Percentiles rank a stretch among this genome's conserved stretches.
phyloP scores from a whole-genome alignment of 1,284 basidiomycete genomes.

The Ganoderma sinense region DNA sequence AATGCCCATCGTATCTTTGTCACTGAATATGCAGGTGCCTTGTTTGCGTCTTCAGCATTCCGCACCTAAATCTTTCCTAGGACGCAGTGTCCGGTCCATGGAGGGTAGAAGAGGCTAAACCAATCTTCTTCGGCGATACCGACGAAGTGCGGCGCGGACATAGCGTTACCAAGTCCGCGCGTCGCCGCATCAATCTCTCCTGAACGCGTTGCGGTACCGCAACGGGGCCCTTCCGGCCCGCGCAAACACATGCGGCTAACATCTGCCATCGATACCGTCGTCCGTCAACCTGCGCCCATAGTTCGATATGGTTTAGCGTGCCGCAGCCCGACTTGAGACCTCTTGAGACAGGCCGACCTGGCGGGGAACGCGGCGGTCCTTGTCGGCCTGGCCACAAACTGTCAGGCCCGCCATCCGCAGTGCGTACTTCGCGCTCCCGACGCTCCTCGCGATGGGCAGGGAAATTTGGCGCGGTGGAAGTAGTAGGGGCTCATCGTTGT shows the following conservation, averaged over 20 bases:
- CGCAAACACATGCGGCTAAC: not conserved
- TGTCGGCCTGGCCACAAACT: not conserved
- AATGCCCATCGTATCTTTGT: not conserved
- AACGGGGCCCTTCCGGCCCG: not conserved
- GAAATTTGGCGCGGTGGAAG: not conserved
- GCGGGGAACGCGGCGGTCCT: not conserved
- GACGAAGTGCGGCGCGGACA: not conserved
- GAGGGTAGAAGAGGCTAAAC: not conserved
- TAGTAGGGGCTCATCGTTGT: not conserved
- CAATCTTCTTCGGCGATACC: not conserved
- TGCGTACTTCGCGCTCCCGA: not conserved
- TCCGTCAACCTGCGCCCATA: conserved; percentile 9
- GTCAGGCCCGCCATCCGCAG: not conserved
- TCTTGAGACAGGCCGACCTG: not conserved
- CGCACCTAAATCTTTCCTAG: too few relatives aligned
- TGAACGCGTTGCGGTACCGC: not conserved
- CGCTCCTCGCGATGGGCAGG: not conserved
- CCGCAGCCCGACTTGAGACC: not conserved
- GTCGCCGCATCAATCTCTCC: not conserved
- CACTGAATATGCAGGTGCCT: not conserved
- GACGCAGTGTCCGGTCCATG: too few relatives aligned
- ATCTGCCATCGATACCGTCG: not conserved
- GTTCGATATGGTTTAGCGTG: not conserved
- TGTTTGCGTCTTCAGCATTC: too few relatives aligned
- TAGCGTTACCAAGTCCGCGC: conserved; percentile 2